Evolutionary conservation across 208 protist genomes (phyloP), one percentile per base, ranked within the genome.

Genomic region (Trypanosomatidae sp.): DNA sequence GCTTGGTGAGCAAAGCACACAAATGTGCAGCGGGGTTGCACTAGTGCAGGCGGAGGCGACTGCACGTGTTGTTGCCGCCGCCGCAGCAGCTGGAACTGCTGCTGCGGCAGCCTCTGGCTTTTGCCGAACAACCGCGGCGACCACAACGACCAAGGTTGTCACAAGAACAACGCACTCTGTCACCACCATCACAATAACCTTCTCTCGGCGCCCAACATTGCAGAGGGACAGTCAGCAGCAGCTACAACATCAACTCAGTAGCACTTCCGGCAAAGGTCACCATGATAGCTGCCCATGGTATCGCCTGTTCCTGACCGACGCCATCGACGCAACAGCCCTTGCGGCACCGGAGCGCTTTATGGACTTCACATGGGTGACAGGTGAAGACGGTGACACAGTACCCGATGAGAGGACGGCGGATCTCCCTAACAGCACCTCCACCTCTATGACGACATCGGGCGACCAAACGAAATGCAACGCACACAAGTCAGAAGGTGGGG

Each of bases 101-200:
- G 17, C 13, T 15, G 13, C 25, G 9, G 25, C 30, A 3, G 30
- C 17, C 22, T n/a, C 25, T 44, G 8, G 5, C 36, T 41, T 8
- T 3, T 6, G 30, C 30, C 44, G 52, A 3, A 52, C 62, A 3
- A 55, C 68, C 1, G 62, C 60, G 3, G 55, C 65, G 2, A 71
- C 66, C 46, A 30, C 59, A n/a, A 74, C 70, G 1, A 62, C 67
- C 13, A 50, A 53, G 17, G 66, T 60, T 8, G 25, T 46, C 17
- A 71, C 30, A 12, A 72, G 4, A 2, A 19, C 5, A 10, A 74
- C 62, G 19, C 28, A 47, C 19, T 67, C 76, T 8, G 58, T 53
- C n/a, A 80, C 69, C 7, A 75, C 62, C 1, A 76, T 80, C 15
- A 80, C 70, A 1, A 47, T 72, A 17, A 80, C 76, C 41, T 80